phyloP scores from a whole-genome alignment of 164 flowering plant species.

The Tinospora cordifolia region DNA sequence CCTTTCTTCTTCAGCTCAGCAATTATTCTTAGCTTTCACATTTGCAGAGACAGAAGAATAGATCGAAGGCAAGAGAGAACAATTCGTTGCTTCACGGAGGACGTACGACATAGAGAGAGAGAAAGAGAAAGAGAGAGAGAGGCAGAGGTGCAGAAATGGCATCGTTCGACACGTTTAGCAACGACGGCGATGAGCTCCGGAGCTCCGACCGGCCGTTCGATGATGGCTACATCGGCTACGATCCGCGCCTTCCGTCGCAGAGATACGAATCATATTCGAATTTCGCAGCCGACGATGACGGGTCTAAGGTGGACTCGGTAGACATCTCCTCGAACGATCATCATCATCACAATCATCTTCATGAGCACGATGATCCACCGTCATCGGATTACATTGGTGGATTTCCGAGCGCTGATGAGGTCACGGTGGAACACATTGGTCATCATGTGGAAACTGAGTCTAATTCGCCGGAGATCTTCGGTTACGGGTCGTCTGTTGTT shows the following conservation, averaged over 20 bases:
- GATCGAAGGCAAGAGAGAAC: not conserved
- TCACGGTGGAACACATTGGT: slow-evolving; percentile 38
- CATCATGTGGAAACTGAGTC: slow-evolving; percentile 14
- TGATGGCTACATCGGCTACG: slow-evolving; percentile 42
- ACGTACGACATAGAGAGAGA: slow-evolving; percentile 5
- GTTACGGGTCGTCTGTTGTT: slow-evolving; percentile 25
- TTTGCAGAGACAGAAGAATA: not conserved
- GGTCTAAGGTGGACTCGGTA: slow-evolving; percentile 7
- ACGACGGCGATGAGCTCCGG: slow-evolving; percentile 45
- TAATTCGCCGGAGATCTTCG: slow-evolving; percentile 44
- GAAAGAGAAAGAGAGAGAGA: slow-evolving; percentile 10
- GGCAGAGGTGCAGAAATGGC: slow-evolving; percentile 17
- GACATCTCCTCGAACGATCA: slow-evolving; percentile 11
- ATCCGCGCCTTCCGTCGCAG: slow-evolving; percentile 31
- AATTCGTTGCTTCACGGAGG: not conserved
- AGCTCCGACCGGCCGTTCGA: slow-evolving; percentile 29
- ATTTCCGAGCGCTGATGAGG: slow-evolving; percentile 38
- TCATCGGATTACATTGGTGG: slow-evolving; percentile 12
- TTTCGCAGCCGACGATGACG: slow-evolving; percentile 20
- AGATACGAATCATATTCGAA: slow-evolving; percentile 37
- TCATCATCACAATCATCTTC: not conserved
- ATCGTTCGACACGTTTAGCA: slow-evolving; percentile 48
- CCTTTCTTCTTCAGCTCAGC: not conserved
- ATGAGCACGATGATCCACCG: slow-evolving; percentile 5
- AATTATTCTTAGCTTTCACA: not conserved